These are phyloP conservation scores for Brassica juncea DNA, from an alignment of 345 rosid species.

Conservation along the genomic window DNA sequence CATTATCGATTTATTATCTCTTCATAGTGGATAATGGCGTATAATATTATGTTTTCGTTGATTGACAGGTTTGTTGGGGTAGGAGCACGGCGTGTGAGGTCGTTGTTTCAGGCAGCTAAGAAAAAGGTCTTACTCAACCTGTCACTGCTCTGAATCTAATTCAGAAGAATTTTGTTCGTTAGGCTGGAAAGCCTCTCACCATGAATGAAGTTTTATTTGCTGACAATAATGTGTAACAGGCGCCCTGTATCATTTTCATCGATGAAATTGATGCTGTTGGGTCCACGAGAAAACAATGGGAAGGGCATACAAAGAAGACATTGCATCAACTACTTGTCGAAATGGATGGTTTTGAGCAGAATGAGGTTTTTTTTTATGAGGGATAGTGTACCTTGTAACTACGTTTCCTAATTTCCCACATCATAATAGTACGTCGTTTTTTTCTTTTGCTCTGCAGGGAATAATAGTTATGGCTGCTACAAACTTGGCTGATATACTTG, in stretches of 20 bases:
- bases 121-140: constrained; percentile 64
- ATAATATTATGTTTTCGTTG: constrained; percentile 20
- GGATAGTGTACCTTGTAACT: constrained; percentile 1
- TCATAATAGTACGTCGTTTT: constrained; percentile 19
- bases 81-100: constrained; percentile 96
- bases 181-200: background rate
- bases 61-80: constrained; percentile 95
- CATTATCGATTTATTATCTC: constrained; percentile 1
- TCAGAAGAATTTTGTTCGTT: constrained; percentile 12
- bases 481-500: constrained; percentile 97
- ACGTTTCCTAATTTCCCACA: background rate
- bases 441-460: constrained; percentile 55
- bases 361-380: constrained; percentile 55
- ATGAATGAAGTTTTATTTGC: background rate
- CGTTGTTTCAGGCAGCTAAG: constrained; percentile 96
- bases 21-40: background rate
- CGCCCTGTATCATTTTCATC: constrained; percentile 98
- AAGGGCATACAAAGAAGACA: constrained; percentile 98
- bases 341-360: constrained; percentile 99
- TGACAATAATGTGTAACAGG: constrained; percentile 51
- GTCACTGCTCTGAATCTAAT: background rate
- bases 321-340: constrained; percentile 96
- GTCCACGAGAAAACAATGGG: constrained; percentile 97
- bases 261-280: constrained; percentile 99
- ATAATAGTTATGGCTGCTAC: constrained; percentile 99